phyloP scores from a whole-genome alignment of 148 eudicot species.

The Chenopodium berlandieri region DNA sequence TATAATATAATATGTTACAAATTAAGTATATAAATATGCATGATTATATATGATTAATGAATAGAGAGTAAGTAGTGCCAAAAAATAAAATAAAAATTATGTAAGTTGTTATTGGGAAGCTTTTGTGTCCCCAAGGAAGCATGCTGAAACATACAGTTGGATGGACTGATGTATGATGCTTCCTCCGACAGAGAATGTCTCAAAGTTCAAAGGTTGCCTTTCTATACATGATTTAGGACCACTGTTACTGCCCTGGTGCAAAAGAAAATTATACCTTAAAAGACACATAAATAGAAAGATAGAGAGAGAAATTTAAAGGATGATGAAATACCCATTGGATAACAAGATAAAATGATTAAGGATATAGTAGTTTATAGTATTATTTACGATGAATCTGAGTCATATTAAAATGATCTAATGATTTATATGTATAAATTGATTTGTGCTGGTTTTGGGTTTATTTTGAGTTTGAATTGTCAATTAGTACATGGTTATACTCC shows the following conservation, averaged over 20 bases:
- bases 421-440: no score
- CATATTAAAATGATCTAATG: no score
- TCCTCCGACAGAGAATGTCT: constrained; percentile 30
- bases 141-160: constrained; percentile 20
- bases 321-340: background rate
- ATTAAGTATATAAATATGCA: no score
- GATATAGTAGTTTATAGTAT: no score
- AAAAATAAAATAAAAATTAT: background rate
- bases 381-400: no score
- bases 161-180: constrained; percentile 6
- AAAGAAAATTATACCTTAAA: constrained; percentile 9
- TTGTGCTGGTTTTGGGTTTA: no score
- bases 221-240: constrained; percentile 27
- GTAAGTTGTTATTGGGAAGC: background rate
- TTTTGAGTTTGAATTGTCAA: no score
- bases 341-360: background rate
- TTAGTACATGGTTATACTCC: no score
- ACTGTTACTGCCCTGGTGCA: constrained; percentile 18
- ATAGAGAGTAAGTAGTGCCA: background rate
- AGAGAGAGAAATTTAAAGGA: background rate
- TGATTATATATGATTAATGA: background rate
- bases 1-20: background rate
- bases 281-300: constrained; percentile 1
- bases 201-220: constrained; percentile 35
- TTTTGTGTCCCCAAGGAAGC: constrained; percentile 27